Percentiles rank a stretch among this genome's conserved stretches.
Conservation (phyloP, 1,284 basidiomycete species). For the Irpex sp. region DNA sequence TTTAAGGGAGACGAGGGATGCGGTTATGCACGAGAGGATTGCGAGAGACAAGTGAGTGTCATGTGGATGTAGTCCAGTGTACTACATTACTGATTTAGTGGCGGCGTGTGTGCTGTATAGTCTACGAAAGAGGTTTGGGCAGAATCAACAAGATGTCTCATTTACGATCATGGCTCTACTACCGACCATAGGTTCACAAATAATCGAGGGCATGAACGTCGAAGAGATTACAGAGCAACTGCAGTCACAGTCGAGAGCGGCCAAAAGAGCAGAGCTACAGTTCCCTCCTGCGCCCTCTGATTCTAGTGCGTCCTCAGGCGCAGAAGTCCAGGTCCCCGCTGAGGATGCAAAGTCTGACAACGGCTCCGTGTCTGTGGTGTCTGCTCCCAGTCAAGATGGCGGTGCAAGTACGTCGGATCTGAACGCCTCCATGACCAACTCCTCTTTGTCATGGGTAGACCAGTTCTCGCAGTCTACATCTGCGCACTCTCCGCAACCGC, state of each 20-base stretch:
- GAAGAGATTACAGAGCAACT: constrained; percentile 76
- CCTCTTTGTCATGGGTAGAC: constrained; percentile 53
- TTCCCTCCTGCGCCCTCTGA: constrained; percentile 23
- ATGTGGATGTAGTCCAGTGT: neutral
- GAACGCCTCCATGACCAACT: constrained; percentile 33
- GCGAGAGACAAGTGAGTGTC: constrained; percentile 71
- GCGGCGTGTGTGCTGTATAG: constrained; percentile 32
- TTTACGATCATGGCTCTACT: constrained; percentile 82
- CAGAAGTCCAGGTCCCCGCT: constrained; percentile 33
- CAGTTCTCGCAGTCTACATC: constrained; percentile 24
- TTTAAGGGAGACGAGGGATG: constrained; percentile 66
- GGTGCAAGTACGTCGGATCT: constrained; percentile 26
- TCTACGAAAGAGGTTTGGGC: constrained; percentile 72
- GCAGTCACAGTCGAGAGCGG: constrained; percentile 42
- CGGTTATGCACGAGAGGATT: constrained; percentile 58
- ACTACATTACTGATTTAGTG: neutral
- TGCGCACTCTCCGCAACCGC: constrained; percentile 16
- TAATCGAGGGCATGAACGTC: constrained; percentile 79
- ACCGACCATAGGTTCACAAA: constrained; percentile 70
- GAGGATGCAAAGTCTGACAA: constrained; percentile 49
- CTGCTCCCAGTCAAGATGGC: constrained; percentile 26
- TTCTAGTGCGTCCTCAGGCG: constrained; percentile 42
- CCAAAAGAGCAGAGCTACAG: constrained; percentile 14
- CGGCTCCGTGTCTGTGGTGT: constrained; percentile 38
- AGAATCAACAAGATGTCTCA: constrained; percentile 80